Evolutionary conservation across 371 early-diverging fungal species (phyloP).

Genomic region (Apophysomyces trapeziformis): DNA sequence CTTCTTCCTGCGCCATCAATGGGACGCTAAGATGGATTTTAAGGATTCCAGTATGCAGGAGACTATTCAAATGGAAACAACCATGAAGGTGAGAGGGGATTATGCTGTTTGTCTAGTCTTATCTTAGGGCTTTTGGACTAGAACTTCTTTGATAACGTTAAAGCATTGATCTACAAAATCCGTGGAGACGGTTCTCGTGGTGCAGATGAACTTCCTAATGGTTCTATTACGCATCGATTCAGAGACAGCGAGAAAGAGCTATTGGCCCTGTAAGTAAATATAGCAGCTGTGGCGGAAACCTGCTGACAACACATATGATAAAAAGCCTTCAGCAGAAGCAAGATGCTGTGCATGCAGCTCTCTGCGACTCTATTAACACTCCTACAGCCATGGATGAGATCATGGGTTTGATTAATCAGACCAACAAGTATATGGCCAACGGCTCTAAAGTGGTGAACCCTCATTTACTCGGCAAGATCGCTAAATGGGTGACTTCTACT

Average conservation of each 20-base stretch:
- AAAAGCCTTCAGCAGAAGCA: conserved; percentile 63
- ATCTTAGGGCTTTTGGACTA: conserved; percentile 21
- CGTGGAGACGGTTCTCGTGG: conserved; percentile 48
- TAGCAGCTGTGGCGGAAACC: background rate
- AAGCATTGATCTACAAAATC: conserved; percentile 76
- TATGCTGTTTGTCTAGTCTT: background rate
- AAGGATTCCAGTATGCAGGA: conserved; percentile 83
- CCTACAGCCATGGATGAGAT: conserved; percentile 83
- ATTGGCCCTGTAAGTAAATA: conserved; percentile 42
- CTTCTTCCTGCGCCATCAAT: conserved; percentile 93
- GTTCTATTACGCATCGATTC: conserved; percentile 68
- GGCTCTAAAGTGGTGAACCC: conserved; percentile 52
- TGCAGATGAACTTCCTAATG: conserved; percentile 36
- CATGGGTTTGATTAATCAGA: conserved; percentile 75
- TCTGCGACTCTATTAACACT: conserved; percentile 96
- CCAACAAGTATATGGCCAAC: conserved; percentile 81
- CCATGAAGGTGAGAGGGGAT: conserved; percentile 59
- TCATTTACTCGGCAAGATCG: conserved; percentile 78
- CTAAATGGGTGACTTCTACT: conserved; percentile 82
- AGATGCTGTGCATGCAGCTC: conserved; percentile 79
- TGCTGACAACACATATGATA: conserved; percentile 7
- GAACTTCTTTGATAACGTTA: conserved; percentile 89
- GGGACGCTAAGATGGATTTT: conserved; percentile 94
- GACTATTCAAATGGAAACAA: conserved; percentile 83
- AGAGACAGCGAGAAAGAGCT: conserved; percentile 71